Percentiles rank a stretch among this genome's conserved stretches.
Evolutionary conservation across 2,329 filamentous ascomycete genomes (phyloP).

Genomic region (Rhynchosporium secalis): DNA sequence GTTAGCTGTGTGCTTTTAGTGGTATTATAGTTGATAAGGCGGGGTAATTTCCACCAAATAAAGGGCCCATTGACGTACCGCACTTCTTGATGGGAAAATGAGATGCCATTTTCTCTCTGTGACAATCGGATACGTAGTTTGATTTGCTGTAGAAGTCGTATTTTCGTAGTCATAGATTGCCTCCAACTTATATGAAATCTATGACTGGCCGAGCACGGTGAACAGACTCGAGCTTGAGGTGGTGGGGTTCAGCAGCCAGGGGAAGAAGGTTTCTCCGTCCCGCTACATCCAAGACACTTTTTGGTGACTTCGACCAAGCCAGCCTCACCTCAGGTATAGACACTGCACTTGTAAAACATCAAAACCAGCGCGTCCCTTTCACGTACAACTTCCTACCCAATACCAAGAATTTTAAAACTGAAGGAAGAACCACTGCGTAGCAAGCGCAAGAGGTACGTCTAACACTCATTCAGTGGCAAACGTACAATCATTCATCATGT

Average conservation of each 20-base stretch:
- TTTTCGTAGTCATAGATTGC: too few species aligned
- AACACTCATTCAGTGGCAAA: slow-evolving; percentile 37
- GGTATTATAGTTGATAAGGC: slow-evolving; percentile 5
- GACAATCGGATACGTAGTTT: too few species aligned
- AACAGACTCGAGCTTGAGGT: too few species aligned
- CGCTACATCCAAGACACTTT: too few species aligned
- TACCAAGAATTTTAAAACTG: not conserved
- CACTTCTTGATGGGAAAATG: slow-evolving; percentile 58
- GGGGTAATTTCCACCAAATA: slow-evolving; percentile 16
- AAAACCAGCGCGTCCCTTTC: not conserved
- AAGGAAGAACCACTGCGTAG: slow-evolving; percentile 29
- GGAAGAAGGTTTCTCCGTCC: too few species aligned
- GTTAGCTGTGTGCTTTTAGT: slow-evolving; percentile 8
- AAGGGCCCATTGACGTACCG: slow-evolving; percentile 33
- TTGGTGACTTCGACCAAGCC: too few species aligned
- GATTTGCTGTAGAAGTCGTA: too few species aligned
- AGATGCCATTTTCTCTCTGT: slow-evolving; percentile 19
- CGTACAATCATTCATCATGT: slow-evolving; percentile 66
- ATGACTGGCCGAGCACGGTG: too few species aligned
- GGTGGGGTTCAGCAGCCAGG: too few species aligned
- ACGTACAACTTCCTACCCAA: not conserved
- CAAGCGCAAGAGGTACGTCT: slow-evolving; percentile 42
- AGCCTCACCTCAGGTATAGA: too few species aligned
- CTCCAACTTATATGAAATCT: too few species aligned
- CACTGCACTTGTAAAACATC: not conserved